phyloP scores from a whole-genome alignment of 1,284 basidiomycete species.

The Sanghuangporus baumii region DNA sequence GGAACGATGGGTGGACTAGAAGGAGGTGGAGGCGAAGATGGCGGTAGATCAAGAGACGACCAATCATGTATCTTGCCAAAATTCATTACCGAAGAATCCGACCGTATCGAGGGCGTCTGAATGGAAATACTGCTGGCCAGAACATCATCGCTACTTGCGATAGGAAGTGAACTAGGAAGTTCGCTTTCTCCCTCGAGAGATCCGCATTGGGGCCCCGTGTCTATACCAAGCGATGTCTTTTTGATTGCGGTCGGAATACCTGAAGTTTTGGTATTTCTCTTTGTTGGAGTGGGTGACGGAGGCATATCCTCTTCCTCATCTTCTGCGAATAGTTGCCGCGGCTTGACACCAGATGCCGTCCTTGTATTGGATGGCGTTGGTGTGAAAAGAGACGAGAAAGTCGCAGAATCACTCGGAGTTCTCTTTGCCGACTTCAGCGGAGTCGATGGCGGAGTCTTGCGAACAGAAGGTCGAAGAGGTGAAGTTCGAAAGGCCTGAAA shows the following conservation, averaged over 20 bases:
- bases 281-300: slow-evolving; percentile 15
- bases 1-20: slow-evolving; percentile 11
- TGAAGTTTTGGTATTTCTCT: background rate
- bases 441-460: background rate
- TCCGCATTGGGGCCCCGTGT: no score
- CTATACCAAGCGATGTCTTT: background rate
- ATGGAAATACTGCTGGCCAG: background rate
- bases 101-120: background rate
- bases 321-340: background rate
- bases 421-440: background rate
- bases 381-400: slow-evolving; percentile 13
- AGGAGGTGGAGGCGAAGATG: slow-evolving; percentile 16
- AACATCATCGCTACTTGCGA: slow-evolving; percentile 16
- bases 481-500: slow-evolving; percentile 18
- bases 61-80: slow-evolving; percentile 13
- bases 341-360: background rate
- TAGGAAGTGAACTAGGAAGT: slow-evolving; percentile 11
- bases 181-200: background rate
- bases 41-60: slow-evolving; percentile 14
- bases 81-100: slow-evolving; percentile 14
- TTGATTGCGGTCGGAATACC: background rate
- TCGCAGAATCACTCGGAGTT: slow-evolving; percentile 6
- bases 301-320: slow-evolving; percentile 5
- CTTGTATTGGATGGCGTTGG: slow-evolving; percentile 10
- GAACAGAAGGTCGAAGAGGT: slow-evolving; percentile 9